Evolutionary conservation across 169 alveolate species (phyloP), one percentile per base, ranked within the genome.

Genomic region (Plasmodium relictum): DNA sequence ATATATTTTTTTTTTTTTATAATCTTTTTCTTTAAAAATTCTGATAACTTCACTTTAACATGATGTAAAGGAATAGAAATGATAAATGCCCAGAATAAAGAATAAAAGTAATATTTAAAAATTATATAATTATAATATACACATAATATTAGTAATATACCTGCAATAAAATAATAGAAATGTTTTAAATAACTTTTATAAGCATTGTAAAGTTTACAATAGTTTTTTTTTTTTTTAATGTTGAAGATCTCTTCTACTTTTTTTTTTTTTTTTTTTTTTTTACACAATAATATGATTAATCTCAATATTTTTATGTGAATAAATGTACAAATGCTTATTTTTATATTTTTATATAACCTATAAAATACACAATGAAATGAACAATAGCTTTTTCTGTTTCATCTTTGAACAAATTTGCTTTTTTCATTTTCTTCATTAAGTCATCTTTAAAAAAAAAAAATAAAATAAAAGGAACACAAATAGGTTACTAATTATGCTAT

Each of bases 61-160:
- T 76, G 89, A 61, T 74, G 85, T 44, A 92, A 88, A 9, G 95
- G 95, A 54, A 92, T 92, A 8, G 93, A 88, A 22, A 92, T 73
- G 14, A 92, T 87, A n/a, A 88, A 85, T 0, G 95, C 95, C 95
- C 95, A 92, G 56, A 92, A 92, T 42, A 92, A 65, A 6, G 95
- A 89, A 22, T 83, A 73, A 78, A 92, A 73, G 52, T 92, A 83
- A 54, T 86, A 88, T 41, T 92, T 88, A 16, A 92, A 54, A 9
- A 92, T 88, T 48, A 92, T 92, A 52, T 76, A 88, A 74, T 92
- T 92, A 74, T 88, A 92, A 80, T 92, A 92, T 18, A 92, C 80
- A 45, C 93, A 88, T 14, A 92, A 58, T 52, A 88, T 66, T 24
- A 85, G 73, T 14, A 88, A 62, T 24, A 85, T 66, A 88, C 95